These are phyloP conservation scores for Nyssa sinensis DNA, from an alignment of 148 eudicot genomes.

Conservation along the genomic window DNA sequence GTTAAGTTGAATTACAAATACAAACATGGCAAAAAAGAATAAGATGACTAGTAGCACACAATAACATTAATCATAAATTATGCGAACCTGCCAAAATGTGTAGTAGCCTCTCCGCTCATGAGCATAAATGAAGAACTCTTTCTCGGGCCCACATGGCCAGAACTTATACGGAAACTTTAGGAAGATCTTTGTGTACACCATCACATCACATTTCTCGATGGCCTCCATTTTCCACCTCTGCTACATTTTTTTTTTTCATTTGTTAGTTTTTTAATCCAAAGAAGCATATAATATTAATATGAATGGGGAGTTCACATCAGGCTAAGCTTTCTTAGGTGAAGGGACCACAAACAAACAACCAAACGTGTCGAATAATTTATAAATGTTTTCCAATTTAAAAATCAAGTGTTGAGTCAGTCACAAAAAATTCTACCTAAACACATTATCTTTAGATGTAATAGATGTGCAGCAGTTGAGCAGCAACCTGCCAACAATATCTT, in stretches of 20 bases:
- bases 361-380: slow-evolving; percentile 2
- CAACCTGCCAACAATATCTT: slow-evolving; percentile 1
- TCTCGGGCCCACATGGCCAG: slow-evolving; percentile 80
- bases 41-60: background rate
- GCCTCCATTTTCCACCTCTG: slow-evolving; percentile 92
- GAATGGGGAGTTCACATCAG: slow-evolving; percentile 3
- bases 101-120: slow-evolving; percentile 89
- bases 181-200: slow-evolving; percentile 91
- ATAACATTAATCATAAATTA: background rate
- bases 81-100: slow-evolving; percentile 90
- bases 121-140: slow-evolving; percentile 89
- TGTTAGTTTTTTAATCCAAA: slow-evolving; percentile 12
- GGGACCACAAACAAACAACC: slow-evolving; percentile 21
- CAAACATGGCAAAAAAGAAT: background rate
- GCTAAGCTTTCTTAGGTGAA: background rate
- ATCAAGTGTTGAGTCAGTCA: background rate
- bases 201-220: slow-evolving; percentile 70
- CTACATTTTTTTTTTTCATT: slow-evolving; percentile 15
- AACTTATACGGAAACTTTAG: slow-evolving; percentile 72
- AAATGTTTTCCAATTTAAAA: background rate
- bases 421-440: background rate
- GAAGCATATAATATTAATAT: background rate
- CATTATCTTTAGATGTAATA: background rate
- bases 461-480: slow-evolving; percentile 8
- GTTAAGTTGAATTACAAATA: background rate